These are phyloP conservation scores for Chytriomyces confervae DNA, from an alignment of 192 early-diverging fungal species.

Conservation along the genomic window DNA sequence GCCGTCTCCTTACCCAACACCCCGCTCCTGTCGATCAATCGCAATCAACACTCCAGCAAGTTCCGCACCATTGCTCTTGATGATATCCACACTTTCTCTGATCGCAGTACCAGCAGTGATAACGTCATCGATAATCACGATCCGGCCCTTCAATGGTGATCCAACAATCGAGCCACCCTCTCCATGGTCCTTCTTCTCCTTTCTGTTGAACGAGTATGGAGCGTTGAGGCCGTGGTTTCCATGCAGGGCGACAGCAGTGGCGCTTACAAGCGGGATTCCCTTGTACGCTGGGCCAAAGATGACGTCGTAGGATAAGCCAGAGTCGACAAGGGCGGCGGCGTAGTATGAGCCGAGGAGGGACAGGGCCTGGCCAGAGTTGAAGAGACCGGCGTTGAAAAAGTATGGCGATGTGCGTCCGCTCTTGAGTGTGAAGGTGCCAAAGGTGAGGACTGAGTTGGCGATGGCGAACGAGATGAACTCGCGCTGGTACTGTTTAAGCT, in stretches of 20 bases:
- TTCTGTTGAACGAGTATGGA: slow-evolving; percentile 95
- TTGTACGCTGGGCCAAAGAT: slow-evolving; percentile 99
- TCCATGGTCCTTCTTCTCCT: slow-evolving; percentile 99
- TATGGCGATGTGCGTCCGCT: slow-evolving; percentile 95
- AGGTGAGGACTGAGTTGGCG: slow-evolving; percentile 80
- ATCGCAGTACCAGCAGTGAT: slow-evolving; percentile 99
- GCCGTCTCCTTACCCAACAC: slow-evolving; percentile 27
- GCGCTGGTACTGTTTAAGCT: slow-evolving; percentile 73
- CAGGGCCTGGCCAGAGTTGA: slow-evolving; percentile 88
- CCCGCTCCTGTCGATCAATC: slow-evolving; percentile 89
- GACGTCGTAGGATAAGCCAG: slow-evolving; percentile 76
- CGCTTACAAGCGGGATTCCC: slow-evolving; percentile 91
- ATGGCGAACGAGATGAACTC: slow-evolving; percentile 95
- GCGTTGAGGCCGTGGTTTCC: slow-evolving; percentile 64
- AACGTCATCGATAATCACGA: slow-evolving; percentile 90
- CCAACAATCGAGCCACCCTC: slow-evolving; percentile 98
- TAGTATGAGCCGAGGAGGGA: slow-evolving; percentile 87
- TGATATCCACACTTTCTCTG: slow-evolving; percentile 84
- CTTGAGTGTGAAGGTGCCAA: slow-evolving; percentile 92
- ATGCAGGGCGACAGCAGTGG: slow-evolving; percentile 80
- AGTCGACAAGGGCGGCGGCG: slow-evolving; percentile 81
- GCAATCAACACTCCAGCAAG: slow-evolving; percentile 89
- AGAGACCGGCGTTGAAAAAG: slow-evolving; percentile 98
- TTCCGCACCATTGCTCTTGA: slow-evolving; percentile 71
- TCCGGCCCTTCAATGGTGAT: slow-evolving; percentile 70